A percentile compares a stretch with the other conserved stretches of the same genome.
Evolutionary conservation across 2,329 filamentous ascomycete genomes (phyloP).

Genomic region (Diplocarpon rosae): DNA sequence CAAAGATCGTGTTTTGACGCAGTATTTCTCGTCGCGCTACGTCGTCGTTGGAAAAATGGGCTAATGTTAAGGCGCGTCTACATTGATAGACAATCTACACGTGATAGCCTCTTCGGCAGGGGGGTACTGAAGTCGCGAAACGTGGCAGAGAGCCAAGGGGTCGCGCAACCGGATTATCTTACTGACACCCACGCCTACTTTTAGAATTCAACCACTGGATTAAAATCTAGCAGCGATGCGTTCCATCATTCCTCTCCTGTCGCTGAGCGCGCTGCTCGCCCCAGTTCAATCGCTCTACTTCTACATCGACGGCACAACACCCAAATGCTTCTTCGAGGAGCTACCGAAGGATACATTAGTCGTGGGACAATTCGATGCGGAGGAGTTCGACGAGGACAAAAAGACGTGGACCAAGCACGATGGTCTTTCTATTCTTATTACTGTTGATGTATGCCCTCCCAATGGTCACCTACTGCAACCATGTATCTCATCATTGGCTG

Average conservation of each 20-base stretch:
- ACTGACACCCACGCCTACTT: not conserved
- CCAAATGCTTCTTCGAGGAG: conserved; percentile 98
- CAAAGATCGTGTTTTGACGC: too few relatives aligned
- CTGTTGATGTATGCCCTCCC: conserved; percentile 57
- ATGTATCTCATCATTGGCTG: not conserved
- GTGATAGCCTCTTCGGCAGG: conserved; percentile 4
- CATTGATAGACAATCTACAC: conserved; percentile 6
- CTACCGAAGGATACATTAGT: conserved; percentile 95
- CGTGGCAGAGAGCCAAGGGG: conserved; percentile 6
- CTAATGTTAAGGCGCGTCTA: conserved; percentile 1
- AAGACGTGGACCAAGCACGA: conserved; percentile 61
- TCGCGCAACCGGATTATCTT: conserved; percentile 9
- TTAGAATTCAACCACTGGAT: not conserved
- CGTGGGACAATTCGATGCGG: conserved; percentile 80
- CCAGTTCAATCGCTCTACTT: conserved; percentile 84
- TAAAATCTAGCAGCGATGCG: conserved; percentile 36
- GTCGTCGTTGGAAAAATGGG: not conserved
- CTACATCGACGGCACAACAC: conserved; percentile 74
- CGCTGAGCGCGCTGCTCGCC: conserved; percentile 45
- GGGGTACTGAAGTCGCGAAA: conserved; percentile 7
- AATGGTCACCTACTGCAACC: conserved; percentile 6
- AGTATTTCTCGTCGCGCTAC: not conserved
- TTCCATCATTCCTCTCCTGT: conserved; percentile 51
- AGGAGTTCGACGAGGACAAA: conserved; percentile 66
- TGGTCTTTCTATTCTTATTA: conserved; percentile 75